Base-by-base conservation (phyloP, 257 asterid species). In the Galeopsis tetrahit region DNA sequence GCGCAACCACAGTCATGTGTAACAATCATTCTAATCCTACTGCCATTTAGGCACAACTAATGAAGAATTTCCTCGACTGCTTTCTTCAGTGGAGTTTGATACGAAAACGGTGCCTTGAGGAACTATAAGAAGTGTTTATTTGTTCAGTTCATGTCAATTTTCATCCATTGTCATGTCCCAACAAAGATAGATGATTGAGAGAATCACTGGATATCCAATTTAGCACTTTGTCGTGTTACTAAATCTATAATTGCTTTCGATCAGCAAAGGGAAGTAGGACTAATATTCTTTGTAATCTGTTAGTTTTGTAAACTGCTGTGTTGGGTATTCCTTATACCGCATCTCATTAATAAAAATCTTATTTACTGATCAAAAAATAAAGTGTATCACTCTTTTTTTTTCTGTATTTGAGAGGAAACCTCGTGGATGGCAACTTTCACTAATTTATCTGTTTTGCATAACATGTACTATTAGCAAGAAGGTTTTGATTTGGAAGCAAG, bases 201-300 rank as follows among this genome's bases (percentile, higher is more conserved):
- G 10, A 68, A 68, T 68, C 52, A 51, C 72, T 8, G 35, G 10
- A 36, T 68, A 8, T 28, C 35, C 52, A 39, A 61, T 38, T 33
- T 17, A 60, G n/a, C n/a, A 7, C 11, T 32, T 34, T 48, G 28
- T 21, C 28, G 28, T 21, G 28, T 21, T 21, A 21, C 28, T 21
- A 21, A 21, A 21, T 1, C 28, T 21, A 21, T 21, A 0, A 21
- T 21, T 21, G 28, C 28, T 21, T 21, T 21, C 28, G 28, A 21
- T 21, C 28, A 21, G 28, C 28, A 21, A 21, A 21, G 28, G 28
- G 28, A 0, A 21, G 28, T 21, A 21, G 28, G 1, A 1, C 1
- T 21, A 21, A 21, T 21, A 21, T 21, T 21, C 28, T 21, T 21
- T 21, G 28, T 21, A 21, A 21, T 21, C 28, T 21, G 28, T 21